Conservation (phyloP, 768 basidiomycete genomes). For the Phaeotremella fagi region DNA sequence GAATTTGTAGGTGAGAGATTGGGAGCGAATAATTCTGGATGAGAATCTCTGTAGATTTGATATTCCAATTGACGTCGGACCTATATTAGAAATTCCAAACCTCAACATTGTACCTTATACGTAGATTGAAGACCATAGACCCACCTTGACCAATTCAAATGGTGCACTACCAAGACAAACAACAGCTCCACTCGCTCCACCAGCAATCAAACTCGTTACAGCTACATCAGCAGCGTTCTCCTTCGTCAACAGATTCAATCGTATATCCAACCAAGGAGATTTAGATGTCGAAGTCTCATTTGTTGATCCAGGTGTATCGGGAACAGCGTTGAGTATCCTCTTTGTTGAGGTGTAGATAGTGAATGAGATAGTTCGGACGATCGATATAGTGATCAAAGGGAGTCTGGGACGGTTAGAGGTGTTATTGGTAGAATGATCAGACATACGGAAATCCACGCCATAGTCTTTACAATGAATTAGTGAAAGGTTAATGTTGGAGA, state of each 20-base stretch:
- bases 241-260: conserved; percentile 29
- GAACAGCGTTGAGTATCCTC: conserved; percentile 32
- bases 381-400: conserved; percentile 89
- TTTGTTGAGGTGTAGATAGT: conserved; percentile 47
- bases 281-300: no score
- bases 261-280: conserved; percentile 22
- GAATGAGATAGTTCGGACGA: conserved; percentile 65
- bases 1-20: conserved; percentile 13
- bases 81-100: conserved; percentile 51
- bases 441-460: conserved; percentile 45
- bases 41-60: conserved; percentile 67
- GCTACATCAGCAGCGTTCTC: conserved; percentile 59
- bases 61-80: conserved; percentile 88
- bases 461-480: conserved; percentile 14
- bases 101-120: no score
- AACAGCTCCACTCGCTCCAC: conserved; percentile 79
- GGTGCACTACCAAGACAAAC: conserved; percentile 87
- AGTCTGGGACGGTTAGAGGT: conserved; percentile 54
- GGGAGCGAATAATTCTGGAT: conserved; percentile 24
- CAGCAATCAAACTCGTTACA: conserved; percentile 72
- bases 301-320: conserved; percentile 5
- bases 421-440: neutral
- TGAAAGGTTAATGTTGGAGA: neutral
- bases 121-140: no score
- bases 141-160: conserved; percentile 92